These are phyloP conservation scores for Ophiostoma australiae DNA, from an alignment of 2,329 filamentous ascomycete genomes.

Conservation along the genomic window DNA sequence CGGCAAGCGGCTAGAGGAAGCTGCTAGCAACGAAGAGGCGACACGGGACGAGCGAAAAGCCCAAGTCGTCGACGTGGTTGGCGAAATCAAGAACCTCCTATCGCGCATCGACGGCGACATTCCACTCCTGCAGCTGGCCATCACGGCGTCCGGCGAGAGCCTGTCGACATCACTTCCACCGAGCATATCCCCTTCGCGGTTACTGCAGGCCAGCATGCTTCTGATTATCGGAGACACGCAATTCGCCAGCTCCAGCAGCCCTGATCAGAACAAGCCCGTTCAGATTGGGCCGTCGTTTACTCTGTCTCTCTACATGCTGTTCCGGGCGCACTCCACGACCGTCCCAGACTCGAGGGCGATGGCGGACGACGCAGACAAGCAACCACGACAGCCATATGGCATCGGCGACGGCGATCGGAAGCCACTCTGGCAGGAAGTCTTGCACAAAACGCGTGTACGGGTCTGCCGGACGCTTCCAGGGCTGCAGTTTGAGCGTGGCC, in stretches of 20 bases:
- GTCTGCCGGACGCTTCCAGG: slow-evolving; percentile 64
- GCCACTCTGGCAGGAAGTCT: slow-evolving; percentile 89
- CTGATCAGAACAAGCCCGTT: slow-evolving; percentile 49
- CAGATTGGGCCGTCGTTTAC: slow-evolving; percentile 86
- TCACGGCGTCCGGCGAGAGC: slow-evolving; percentile 86
- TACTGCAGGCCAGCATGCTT: slow-evolving; percentile 89
- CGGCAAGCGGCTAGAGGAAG: slow-evolving; percentile 67
- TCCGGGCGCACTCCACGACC: slow-evolving; percentile 60
- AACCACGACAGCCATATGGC: slow-evolving; percentile 38
- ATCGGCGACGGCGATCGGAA: slow-evolving; percentile 53
- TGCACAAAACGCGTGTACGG: slow-evolving; percentile 85
- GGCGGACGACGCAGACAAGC: not conserved
- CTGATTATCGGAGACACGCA: slow-evolving; percentile 81
- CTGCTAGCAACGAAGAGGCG: slow-evolving; percentile 45
- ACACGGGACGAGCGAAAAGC: slow-evolving; percentile 37
- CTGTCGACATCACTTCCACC: slow-evolving; percentile 73
- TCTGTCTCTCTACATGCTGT: slow-evolving; percentile 91
- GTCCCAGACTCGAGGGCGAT: not conserved
- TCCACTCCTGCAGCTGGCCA: slow-evolving; percentile 85
- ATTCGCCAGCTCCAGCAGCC: slow-evolving; percentile 63
- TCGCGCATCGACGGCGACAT: slow-evolving; percentile 83
- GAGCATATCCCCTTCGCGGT: slow-evolving; percentile 80
- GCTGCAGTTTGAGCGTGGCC: slow-evolving; percentile 42
- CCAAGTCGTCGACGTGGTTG: slow-evolving; percentile 65
- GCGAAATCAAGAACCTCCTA: slow-evolving; percentile 70